Evolutionary conservation across 202 grass and related monocot genomes (phyloP).

Genomic region (Zoysia matrella): DNA sequence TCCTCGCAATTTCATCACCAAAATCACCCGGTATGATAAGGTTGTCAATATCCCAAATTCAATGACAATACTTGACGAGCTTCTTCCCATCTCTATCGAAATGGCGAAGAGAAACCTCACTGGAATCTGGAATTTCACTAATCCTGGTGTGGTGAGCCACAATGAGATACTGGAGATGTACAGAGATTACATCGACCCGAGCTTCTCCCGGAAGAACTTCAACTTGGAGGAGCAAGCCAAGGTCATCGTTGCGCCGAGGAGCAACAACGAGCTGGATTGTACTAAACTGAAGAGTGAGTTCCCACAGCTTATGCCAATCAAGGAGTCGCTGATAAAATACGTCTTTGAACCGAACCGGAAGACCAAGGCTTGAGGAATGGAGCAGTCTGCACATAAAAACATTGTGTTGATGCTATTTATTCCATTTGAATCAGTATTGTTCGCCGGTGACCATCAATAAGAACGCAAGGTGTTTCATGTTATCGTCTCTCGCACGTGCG

Average conservation of each 20-base stretch:
- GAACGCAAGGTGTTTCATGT: conserved; percentile 3
- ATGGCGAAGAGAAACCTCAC: conserved; percentile 85
- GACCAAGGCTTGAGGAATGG: conserved; percentile 63
- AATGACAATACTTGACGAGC: conserved; percentile 82
- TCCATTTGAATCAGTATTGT: conserved; percentile 37
- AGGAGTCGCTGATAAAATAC: conserved; percentile 72
- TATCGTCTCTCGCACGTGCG: conserved; percentile 4
- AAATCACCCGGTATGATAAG: conserved; percentile 75
- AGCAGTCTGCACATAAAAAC: conserved; percentile 15
- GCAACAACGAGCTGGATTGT: conserved; percentile 78
- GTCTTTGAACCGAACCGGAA: conserved; percentile 81
- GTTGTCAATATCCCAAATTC: conserved; percentile 85
- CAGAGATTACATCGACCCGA: conserved; percentile 71
- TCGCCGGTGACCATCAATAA: conserved; percentile 37
- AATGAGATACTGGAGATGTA: conserved; percentile 86
- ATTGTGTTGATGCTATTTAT: conserved; percentile 44
- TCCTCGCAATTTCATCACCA: conserved; percentile 81
- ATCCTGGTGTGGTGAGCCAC: conserved; percentile 81
- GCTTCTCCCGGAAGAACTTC: conserved; percentile 84
- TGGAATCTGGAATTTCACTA: conserved; percentile 91
- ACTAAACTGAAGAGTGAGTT: conserved; percentile 68
- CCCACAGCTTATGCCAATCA: conserved; percentile 74
- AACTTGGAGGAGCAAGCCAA: conserved; percentile 80
- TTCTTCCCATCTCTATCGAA: conserved; percentile 10
- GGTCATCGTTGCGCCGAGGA: conserved; percentile 80